phyloP scores from a whole-genome alignment of 1,284 basidiomycete genomes.

The Athelia sp. region DNA sequence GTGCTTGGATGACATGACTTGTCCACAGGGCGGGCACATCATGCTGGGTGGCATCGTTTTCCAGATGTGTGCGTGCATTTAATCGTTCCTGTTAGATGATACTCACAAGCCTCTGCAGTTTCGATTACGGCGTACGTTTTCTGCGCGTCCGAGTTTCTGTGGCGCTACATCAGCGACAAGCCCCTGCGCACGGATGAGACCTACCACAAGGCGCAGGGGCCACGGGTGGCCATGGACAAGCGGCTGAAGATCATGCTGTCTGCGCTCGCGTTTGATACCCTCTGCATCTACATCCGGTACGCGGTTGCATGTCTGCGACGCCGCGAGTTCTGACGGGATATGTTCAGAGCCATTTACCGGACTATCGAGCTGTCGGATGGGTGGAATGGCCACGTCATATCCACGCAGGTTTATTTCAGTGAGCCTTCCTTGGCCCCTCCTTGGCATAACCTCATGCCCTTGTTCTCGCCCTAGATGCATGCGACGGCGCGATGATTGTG shows the following conservation, averaged over 20 bases:
- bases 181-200: constrained; percentile 24
- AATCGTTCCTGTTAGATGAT: too few relatives aligned
- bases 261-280: constrained; percentile 28
- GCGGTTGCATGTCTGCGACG: not conserved
- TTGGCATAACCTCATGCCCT: not conserved
- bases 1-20: constrained; percentile 6
- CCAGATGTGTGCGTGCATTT: constrained; percentile 31
- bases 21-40: constrained; percentile 30
- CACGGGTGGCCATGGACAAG: not conserved
- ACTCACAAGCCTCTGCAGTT: constrained; percentile 16
- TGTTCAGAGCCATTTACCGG: constrained; percentile 35
- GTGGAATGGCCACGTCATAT: constrained; percentile 34
- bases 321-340: not conserved
- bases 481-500: constrained; percentile 26
- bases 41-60: constrained; percentile 44
- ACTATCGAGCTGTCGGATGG: constrained; percentile 45
- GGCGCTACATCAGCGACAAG: constrained; percentile 32
- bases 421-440: constrained; percentile 6
- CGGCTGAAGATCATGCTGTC: constrained; percentile 25
- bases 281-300: constrained; percentile 34
- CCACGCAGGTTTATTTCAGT: constrained; percentile 48
- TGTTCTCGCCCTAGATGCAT: constrained; percentile 29
- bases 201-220: constrained; percentile 11
- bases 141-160: constrained; percentile 42
- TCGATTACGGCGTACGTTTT: constrained; percentile 37